Evolutionary conservation across 768 basidiomycete genomes (phyloP), one percentile per base, ranked within the genome.

Genomic region (Hericium alpestre): DNA sequence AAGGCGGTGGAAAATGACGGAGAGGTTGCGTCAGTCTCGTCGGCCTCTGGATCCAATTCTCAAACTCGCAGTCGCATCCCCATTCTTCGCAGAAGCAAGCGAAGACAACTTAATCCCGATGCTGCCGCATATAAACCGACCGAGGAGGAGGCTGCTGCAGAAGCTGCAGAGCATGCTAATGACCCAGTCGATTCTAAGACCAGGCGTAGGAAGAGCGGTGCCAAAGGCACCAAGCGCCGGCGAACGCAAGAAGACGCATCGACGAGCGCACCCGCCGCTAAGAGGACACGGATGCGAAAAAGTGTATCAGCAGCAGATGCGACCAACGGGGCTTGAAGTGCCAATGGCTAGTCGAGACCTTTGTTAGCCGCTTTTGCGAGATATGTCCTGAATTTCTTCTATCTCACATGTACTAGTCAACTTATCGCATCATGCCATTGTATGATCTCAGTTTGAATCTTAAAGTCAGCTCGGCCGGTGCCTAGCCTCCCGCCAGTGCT

Each of bases 41-140:
- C 38, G 20, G 53, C 56, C 11, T 53, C 32, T 9, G 51, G 20
- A 10, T 46, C 48, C 37, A 16, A 20, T 9, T 47, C 27, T 38
- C 43, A 15, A 7, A 38, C n/a, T 46, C 43, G n/a, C 20, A 46
- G 43, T 46, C 49, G 16, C 9, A 37, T 15, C 22, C 49, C 54
- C 20, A 37, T 4, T 18, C 37, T 56, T 25, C 54, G 62, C 37
- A 56, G 56, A 43, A 61, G 62, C 51, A 63, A 54, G n/a, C 62
- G 62, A 25, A 55, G 51, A 38, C n/a, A 49, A n/a, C 55, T 61
- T 38, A 49, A 58, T n/a, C 10, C 39, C 13, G 62, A 63, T 43
- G 60, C 62, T 18, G 53, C 53, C 4, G 60, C 62, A 23, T 63
- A 63, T 47, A 61, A 63, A 46, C 62, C 60, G 11, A 15, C 18